Evolutionary conservation across 495 filamentous ascomycete species (phyloP), one percentile per base, ranked within the genome.

Genomic region (Podospora pseudoanserina): DNA sequence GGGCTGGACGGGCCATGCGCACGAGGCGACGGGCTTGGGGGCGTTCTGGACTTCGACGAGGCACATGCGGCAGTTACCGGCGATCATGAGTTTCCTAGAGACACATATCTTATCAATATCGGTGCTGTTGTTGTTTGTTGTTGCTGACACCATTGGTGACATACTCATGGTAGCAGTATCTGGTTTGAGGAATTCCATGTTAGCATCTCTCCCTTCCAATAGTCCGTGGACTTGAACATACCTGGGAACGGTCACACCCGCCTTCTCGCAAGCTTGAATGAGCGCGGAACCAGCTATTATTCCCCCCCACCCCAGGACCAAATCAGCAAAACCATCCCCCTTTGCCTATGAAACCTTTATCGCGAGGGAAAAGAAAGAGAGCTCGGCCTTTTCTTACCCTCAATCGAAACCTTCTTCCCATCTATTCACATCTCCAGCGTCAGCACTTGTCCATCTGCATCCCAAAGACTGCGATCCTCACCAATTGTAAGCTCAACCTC

Each of bases 161-260:
- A 75, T 87, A 94, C 90, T 97, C 95, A 86, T 99, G 95, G 80
- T 99, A 99, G 82, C 95, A 99, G 82, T 98, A 99, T 91, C 94
- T 92, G 67, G 63, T 68, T 54, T 34, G 74, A 87, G 70, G 88
- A 63, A 63, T 32, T 20, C 15, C 34, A 20, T 18, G 18, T 63
- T 49, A 63, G 30, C 28, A 20, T 16, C 15, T 49, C 18, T 20
- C 32, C 30, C 49, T 44, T 63, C 11, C 59, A 30, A 34, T n/a
- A 26, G 20, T 39, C n/a, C 30, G 4, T 6, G 9, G 5, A 61
- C 26, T 61, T 32, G 30, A 7, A 32, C 82, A 68, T 81, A 91
- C 90, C 91, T 93, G 68, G 93, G 93, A 73, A 97, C 86, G n/a
- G 89, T 92, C 65, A 83, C 87, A 71, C 95, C 95, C 67, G 95